phyloP scores from a whole-genome alignment of 805 yeast species.

The Yueomyces sp. region DNA sequence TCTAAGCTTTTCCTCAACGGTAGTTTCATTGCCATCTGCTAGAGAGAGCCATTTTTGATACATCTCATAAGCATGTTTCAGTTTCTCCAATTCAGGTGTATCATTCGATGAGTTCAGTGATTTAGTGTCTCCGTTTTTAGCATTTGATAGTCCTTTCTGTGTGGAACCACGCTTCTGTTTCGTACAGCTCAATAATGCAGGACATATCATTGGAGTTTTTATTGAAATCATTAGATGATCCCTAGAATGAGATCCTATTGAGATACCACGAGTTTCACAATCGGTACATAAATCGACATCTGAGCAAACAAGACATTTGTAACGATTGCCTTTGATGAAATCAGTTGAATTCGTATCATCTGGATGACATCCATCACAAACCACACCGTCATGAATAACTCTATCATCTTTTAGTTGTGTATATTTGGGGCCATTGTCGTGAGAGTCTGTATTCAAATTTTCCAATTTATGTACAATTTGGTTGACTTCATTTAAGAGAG shows the following conservation, averaged over 20 bases:
- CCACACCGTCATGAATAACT: conserved; percentile 6
- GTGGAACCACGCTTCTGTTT: too few relatives aligned
- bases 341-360: conserved; percentile 3
- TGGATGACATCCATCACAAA: conserved; percentile 19
- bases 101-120: neutral
- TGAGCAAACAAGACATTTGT: conserved; percentile 33
- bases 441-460: too few relatives aligned
- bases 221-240: neutral
- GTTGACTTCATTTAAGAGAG: neutral
- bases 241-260: neutral
- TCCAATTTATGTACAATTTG: neutral
- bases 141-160: too few relatives aligned
- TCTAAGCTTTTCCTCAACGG: conserved; percentile 2
- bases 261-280: conserved; percentile 16
- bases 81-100: conserved; percentile 1
- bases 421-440: neutral
- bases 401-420: neutral
- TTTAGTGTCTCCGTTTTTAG: too few relatives aligned
- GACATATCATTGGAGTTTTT: neutral
- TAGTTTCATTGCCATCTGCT: conserved; percentile 2
- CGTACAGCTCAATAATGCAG: neutral
- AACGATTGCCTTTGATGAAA: conserved; percentile 29
- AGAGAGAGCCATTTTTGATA: conserved; percentile 5
- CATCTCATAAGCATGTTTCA: conserved; percentile 9
- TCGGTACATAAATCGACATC: conserved; percentile 36